These are phyloP conservation scores for Magnolia changhungtana DNA, from an alignment of 164 flowering plant species.

Conservation along the genomic window DNA sequence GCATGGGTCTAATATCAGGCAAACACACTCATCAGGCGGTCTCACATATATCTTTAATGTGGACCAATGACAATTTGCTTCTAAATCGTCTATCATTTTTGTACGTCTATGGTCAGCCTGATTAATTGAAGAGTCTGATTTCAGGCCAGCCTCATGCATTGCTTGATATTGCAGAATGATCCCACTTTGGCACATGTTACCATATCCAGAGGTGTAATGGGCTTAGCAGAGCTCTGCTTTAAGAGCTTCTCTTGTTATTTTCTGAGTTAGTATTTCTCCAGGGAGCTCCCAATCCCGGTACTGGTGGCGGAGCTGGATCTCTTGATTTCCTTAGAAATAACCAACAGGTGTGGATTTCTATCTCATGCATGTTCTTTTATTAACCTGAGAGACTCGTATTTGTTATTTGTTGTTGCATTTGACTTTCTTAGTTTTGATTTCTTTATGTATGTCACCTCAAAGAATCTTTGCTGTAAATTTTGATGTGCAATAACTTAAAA, in stretches of 20 bases:
- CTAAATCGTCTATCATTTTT: not conserved
- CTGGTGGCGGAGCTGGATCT: conserved; percentile 63
- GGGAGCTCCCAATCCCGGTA: conserved; percentile 56
- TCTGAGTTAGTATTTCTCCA: conserved; percentile 17
- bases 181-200: not conserved
- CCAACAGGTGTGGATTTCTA: conserved; percentile 60
- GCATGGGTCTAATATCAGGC: not conserved
- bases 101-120: not conserved
- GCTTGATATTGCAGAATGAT: not conserved
- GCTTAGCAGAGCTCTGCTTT: not conserved
- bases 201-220: not conserved
- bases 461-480: not conserved
- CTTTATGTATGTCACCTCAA: not conserved
- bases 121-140: not conserved
- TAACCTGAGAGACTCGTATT: not conserved
- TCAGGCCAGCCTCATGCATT: not conserved
- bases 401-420: not conserved
- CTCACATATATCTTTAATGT: not conserved
- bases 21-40: not conserved
- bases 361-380: not conserved
- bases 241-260: not conserved
- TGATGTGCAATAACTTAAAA: not conserved
- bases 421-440: not conserved
- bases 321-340: conserved; percentile 90
- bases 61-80: not conserved